A percentile compares a stretch with the other conserved stretches of the same genome.
These are phyloP conservation scores for Ramalina peruviana DNA, from an alignment of 495 filamentous ascomycete species.

Conservation along the genomic window DNA sequence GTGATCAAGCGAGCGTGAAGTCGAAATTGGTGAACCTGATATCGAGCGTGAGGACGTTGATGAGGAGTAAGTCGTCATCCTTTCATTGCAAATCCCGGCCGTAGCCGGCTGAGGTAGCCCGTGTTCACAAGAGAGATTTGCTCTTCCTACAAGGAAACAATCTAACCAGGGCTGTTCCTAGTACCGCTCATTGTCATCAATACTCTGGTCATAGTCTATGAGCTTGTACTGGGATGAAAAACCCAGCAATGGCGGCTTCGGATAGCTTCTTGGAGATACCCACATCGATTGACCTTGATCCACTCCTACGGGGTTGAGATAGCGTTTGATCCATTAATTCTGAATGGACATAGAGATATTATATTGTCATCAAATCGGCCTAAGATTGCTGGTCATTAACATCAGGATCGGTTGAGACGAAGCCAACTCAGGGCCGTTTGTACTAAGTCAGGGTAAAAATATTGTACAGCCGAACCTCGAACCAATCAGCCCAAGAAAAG, in stretches of 20 bases:
- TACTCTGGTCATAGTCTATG: slow-evolving; percentile 76
- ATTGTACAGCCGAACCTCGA: no score
- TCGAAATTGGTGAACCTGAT: slow-evolving; percentile 80
- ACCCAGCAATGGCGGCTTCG: background rate
- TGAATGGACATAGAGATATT: no score
- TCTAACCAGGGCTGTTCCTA: slow-evolving; percentile 19
- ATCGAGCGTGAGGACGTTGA: slow-evolving; percentile 76
- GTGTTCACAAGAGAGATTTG: background rate
- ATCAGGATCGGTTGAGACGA: no score
- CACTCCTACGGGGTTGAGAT: no score
- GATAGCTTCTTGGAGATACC: slow-evolving; percentile 1
- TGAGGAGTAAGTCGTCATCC: slow-evolving; percentile 65
- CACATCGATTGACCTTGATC: background rate
- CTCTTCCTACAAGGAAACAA: background rate
- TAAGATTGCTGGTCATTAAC: no score
- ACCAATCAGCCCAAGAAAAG: no score
- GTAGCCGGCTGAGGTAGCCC: background rate
- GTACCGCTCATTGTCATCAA: slow-evolving; percentile 93
- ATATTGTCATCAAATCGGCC: no score
- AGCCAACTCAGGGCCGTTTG: no score
- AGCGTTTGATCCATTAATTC: no score
- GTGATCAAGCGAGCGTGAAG: slow-evolving; percentile 66
- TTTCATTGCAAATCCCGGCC: background rate
- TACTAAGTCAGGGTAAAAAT: no score
- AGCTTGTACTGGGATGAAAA: slow-evolving; percentile 69